Conservation (phyloP, 805 yeast genomes). For the Hyphopichia homilentoma region DNA sequence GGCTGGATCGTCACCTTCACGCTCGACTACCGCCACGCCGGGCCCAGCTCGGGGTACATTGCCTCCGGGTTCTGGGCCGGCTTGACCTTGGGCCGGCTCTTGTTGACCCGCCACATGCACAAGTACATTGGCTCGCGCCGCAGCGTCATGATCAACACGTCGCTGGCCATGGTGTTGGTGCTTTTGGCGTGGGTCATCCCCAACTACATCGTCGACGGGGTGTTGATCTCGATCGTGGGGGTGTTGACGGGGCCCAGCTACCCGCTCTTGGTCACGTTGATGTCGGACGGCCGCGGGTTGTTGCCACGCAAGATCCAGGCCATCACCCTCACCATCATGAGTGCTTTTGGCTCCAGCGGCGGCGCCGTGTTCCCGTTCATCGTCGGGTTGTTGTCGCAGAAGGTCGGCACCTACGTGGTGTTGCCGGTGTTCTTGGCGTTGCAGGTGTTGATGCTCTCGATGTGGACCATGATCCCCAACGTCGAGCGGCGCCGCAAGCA, state of each 20-base stretch:
- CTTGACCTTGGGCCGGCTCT: conserved; percentile 57
- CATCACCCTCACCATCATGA: conserved; percentile 46
- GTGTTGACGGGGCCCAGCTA: conserved; percentile 65
- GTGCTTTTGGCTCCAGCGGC: conserved; percentile 58
- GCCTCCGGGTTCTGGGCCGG: conserved; percentile 76
- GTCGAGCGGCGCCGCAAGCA: conserved; percentile 1
- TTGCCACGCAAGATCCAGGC: conserved; percentile 51
- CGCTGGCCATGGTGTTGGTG: conserved; percentile 34
- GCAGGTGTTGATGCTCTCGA: conserved; percentile 25
- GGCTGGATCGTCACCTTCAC: conserved; percentile 73
- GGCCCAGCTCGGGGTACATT: conserved; percentile 49
- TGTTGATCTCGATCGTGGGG: conserved; percentile 50
- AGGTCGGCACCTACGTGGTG: conserved; percentile 44
- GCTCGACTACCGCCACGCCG: conserved; percentile 50
- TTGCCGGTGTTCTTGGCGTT: conserved; percentile 45
- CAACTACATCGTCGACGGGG: conserved; percentile 40
- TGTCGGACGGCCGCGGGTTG: conserved; percentile 28
- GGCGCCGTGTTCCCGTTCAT: conserved; percentile 54
- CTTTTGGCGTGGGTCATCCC: conserved; percentile 49
- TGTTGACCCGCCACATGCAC: conserved; percentile 41
- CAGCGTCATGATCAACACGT: conserved; percentile 33
- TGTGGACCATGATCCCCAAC: conserved; percentile 16
- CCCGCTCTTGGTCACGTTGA: conserved; percentile 46
- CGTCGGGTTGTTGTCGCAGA: conserved; percentile 47
- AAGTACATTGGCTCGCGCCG: conserved; percentile 42